phyloP scores from a whole-genome alignment of 179 eudicot genomes.

The Camellia oleifera region DNA sequence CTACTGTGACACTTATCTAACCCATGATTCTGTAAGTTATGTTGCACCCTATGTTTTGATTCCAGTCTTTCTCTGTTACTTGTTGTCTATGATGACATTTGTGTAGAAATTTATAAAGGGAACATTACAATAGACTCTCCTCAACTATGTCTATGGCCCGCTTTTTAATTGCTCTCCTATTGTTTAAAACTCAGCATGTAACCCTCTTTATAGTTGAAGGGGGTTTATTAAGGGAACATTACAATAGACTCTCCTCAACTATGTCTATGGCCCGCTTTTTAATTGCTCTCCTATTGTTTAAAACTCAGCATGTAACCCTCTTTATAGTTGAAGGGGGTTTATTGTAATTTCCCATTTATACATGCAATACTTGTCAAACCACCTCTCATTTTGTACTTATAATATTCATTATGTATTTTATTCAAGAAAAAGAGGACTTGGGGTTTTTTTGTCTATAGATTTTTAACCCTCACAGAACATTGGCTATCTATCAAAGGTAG shows the following conservation, averaged over 20 bases:
- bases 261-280: too few species aligned
- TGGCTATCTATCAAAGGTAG: neutral
- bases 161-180: too few species aligned
- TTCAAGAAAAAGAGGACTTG: too few species aligned
- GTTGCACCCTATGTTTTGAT: neutral
- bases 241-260: too few species aligned
- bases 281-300: too few species aligned
- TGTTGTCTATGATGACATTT: neutral
- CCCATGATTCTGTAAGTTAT: conserved; percentile 18
- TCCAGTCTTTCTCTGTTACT: neutral
- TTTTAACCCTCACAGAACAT: neutral
- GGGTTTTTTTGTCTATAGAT: neutral
- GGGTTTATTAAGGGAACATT: neutral
- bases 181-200: too few species aligned
- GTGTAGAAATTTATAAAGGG: neutral
- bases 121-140: too few species aligned
- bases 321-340: too few species aligned
- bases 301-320: too few species aligned
- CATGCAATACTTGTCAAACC: neutral
- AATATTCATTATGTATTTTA: neutral
- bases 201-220: too few species aligned
- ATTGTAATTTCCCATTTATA: too few species aligned
- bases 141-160: too few species aligned
- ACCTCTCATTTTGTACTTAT: neutral
- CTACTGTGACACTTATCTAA: conserved; percentile 21